Evolutionary conservation across 1,139 yeast genomes (phyloP), one percentile per base, ranked within the genome.

Genomic region (Kurtzmaniella quercitrusa): DNA sequence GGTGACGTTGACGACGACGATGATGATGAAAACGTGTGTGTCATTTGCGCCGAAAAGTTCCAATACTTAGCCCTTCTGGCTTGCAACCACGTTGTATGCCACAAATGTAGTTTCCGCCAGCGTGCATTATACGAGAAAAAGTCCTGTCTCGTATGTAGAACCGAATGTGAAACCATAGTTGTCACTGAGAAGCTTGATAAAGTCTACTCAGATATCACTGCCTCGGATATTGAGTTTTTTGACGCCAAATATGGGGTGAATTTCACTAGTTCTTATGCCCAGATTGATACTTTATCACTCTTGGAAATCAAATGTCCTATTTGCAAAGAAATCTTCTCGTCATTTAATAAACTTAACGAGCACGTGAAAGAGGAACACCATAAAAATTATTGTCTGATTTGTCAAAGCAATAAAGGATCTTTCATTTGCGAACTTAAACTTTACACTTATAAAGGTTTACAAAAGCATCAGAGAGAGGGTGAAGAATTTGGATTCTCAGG

Each of bases 41-140:
- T 89, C 33, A 88, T 93, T 45, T 93, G 99, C 67, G 95, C 98
- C 1, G 84, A 87, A 40, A 69, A 66, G 36, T 72, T 89, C 36
- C 54, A 52, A 18, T 77, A 74, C 54, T 81, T 82, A 2, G 87
- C 96, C 0, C 61, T 85, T 14, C 78, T 93, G 2, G 87, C 91
- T 1, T 93, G 99, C 63, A 83, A 83, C 53, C 98, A 93, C 59
- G 74, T 74, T 19, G 82, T 91, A 0, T 93, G 99, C 61, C 89
- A 88, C 58, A 66, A 64, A 43, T 93, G 99, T 67, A 74, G 89
- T 0, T 78, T 91, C 53, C 74, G 97, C 51, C 88, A 89, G 55
- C 72, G 97, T 38, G 93, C 89, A 0, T 66, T 91, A 22, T 89
- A 86, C 63, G 76, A 77, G 33, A 88, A 86, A 63, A 75, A 71